phyloP scores from a whole-genome alignment of 2,329 filamentous ascomycete species.

The Xylariaceae sp. region DNA sequence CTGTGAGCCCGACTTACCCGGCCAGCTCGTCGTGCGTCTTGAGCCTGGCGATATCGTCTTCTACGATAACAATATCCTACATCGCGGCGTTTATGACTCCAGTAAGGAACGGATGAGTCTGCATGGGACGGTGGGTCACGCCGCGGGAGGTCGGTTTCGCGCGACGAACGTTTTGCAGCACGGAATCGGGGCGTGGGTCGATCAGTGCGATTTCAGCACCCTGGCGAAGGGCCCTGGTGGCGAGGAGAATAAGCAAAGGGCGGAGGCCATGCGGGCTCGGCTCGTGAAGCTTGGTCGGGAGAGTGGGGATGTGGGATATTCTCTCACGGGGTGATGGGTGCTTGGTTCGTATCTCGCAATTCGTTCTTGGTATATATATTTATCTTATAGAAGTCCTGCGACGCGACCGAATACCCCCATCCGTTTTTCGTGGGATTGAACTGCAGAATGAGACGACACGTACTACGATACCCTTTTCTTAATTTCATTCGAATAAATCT shows the following conservation, averaged over 20 bases:
- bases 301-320: constrained; percentile 59
- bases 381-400: no score
- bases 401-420: no score
- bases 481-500: no score
- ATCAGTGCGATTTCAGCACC: constrained; percentile 48
- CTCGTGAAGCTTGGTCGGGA: constrained; percentile 56
- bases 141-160: constrained; percentile 47
- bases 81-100: constrained; percentile 60
- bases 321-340: constrained; percentile 44
- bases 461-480: no score
- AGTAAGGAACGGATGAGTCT: constrained; percentile 60
- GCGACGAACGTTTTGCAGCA: constrained; percentile 72
- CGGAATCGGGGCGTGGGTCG: constrained; percentile 63
- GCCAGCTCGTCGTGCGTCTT: constrained; percentile 60
- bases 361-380: no score
- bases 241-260: constrained; percentile 42
- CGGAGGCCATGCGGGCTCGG: constrained; percentile 58
- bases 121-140: constrained; percentile 65
- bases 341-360: neutral
- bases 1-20: constrained; percentile 55
- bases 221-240: constrained; percentile 29
- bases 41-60: constrained; percentile 75
- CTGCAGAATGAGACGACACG: no score
- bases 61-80: constrained; percentile 86
- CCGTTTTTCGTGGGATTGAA: no score